A percentile compares a stretch with the other conserved stretches of the same genome.
Conservation (phyloP, 192 early-diverging fungal genomes). For the Thamnidium elegans region DNA sequence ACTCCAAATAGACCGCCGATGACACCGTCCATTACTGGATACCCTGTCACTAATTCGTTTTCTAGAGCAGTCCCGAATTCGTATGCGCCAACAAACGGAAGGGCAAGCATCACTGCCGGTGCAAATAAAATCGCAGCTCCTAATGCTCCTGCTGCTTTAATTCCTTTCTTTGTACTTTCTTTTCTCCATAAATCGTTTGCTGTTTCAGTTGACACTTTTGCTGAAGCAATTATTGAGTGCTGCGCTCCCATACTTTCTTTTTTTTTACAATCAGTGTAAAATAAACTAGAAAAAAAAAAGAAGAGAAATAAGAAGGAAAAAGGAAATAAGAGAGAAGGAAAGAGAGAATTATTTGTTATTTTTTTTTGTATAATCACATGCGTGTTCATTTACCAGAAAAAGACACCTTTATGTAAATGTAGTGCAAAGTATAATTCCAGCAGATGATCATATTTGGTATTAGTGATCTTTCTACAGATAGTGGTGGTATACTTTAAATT, state of each 20-base stretch:
- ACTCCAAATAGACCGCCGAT: slow-evolving; percentile 24
- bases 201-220: slow-evolving; percentile 4
- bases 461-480: too few species aligned
- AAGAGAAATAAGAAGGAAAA: background rate
- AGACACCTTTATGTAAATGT: background rate
- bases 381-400: background rate
- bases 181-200: slow-evolving; percentile 12
- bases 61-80: slow-evolving; percentile 13
- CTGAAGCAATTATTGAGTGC: background rate
- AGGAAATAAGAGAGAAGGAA: background rate
- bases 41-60: slow-evolving; percentile 8
- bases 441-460: too few species aligned
- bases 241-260: background rate
- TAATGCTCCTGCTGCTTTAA: slow-evolving; percentile 10
- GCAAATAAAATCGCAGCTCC: background rate
- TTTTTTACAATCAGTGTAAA: too few species aligned
- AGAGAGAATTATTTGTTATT: background rate
- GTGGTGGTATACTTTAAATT: too few species aligned
- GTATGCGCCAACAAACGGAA: slow-evolving; percentile 24
- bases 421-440: too few species aligned
- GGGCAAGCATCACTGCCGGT: slow-evolving; percentile 20
- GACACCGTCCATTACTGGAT: slow-evolving; percentile 3
- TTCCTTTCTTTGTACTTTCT: slow-evolving; percentile 18
- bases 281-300: background rate
- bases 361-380: slow-evolving; percentile 15